Percentiles rank a stretch among this genome's conserved stretches.
These are phyloP conservation scores for Lycium barbarum DNA, from an alignment of 257 asterid species.

Conservation along the genomic window DNA sequence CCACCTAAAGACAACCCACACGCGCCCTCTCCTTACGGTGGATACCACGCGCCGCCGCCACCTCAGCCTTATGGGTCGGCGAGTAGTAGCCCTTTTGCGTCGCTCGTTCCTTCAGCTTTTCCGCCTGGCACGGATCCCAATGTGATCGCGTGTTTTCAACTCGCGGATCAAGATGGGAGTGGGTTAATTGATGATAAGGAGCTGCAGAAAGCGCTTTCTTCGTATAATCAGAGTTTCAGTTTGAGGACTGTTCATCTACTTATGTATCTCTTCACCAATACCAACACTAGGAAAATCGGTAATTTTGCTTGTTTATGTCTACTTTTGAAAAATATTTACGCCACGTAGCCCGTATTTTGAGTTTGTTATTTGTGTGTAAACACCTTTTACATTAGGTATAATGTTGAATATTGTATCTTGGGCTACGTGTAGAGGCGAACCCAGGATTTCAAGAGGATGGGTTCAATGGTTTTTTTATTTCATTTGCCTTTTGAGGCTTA, in stretches of 20 bases:
- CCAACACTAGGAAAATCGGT: conserved; percentile 81
- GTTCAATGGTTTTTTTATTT: too few relatives aligned
- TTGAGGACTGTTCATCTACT: conserved; percentile 94
- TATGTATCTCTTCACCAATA: conserved; percentile 86
- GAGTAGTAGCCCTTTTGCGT: conserved; percentile 59
- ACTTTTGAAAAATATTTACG: too few relatives aligned
- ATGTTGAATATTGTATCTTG: too few relatives aligned
- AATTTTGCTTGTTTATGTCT: neutral
- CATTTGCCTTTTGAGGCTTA: too few relatives aligned
- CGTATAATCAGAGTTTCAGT: conserved; percentile 81
- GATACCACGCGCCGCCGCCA: conserved; percentile 36
- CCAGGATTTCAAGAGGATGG: too few relatives aligned
- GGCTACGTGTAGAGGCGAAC: too few relatives aligned
- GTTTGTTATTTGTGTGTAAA: too few relatives aligned
- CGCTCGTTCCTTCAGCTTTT: conserved; percentile 77
- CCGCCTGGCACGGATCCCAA: conserved; percentile 97
- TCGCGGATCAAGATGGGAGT: conserved; percentile 93
- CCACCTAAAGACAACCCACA: conserved; percentile 28
- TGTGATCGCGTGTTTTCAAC: conserved; percentile 74
- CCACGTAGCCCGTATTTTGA: too few relatives aligned
- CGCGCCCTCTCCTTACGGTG: conserved; percentile 47
- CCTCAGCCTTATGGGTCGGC: conserved; percentile 25
- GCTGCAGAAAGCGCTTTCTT: conserved; percentile 84
- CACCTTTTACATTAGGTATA: too few relatives aligned
- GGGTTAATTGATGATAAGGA: conserved; percentile 95